Evolutionary conservation across 768 basidiomycete species (phyloP).

Genomic region (Hericium erinaceus): DNA sequence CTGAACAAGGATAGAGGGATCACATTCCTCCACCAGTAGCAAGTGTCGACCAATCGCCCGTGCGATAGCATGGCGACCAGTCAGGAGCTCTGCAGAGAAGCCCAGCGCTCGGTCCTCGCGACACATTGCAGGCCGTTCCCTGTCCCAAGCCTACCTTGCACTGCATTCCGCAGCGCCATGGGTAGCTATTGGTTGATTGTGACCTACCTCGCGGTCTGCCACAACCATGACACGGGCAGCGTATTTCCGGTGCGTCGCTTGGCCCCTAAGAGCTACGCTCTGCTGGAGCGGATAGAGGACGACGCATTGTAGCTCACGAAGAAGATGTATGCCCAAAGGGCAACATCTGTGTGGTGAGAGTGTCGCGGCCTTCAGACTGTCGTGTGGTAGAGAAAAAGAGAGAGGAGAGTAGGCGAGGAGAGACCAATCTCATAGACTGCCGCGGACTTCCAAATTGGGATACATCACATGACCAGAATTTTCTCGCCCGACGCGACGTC

Average conservation of each 20-base stretch:
- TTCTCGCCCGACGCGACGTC: background rate
- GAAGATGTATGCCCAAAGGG: background rate
- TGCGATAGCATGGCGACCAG: background rate
- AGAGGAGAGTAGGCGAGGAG: background rate
- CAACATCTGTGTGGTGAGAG: constrained; percentile 6
- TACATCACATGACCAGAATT: constrained; percentile 1
- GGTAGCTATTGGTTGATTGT: too few relatives aligned
- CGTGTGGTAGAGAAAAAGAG: background rate
- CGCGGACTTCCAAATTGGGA: constrained; percentile 1
- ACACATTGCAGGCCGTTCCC: background rate
- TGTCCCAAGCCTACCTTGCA: background rate
- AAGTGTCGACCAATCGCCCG: background rate
- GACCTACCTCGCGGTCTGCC: background rate
- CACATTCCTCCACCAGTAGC: too few relatives aligned
- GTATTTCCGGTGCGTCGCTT: constrained; percentile 23
- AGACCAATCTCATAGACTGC: background rate
- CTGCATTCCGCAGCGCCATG: too few relatives aligned
- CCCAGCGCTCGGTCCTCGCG: background rate
- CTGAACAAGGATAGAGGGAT: too few relatives aligned
- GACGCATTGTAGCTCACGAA: constrained; percentile 22
- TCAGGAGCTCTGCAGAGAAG: background rate
- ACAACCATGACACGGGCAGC: background rate
- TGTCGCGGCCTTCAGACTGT: constrained; percentile 13
- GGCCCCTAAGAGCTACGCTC: constrained; percentile 20
- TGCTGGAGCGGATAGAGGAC: constrained; percentile 21